Evolutionary conservation across 2,329 filamentous ascomycete genomes (phyloP).

Genomic region (Lachnellula subtilissima): DNA sequence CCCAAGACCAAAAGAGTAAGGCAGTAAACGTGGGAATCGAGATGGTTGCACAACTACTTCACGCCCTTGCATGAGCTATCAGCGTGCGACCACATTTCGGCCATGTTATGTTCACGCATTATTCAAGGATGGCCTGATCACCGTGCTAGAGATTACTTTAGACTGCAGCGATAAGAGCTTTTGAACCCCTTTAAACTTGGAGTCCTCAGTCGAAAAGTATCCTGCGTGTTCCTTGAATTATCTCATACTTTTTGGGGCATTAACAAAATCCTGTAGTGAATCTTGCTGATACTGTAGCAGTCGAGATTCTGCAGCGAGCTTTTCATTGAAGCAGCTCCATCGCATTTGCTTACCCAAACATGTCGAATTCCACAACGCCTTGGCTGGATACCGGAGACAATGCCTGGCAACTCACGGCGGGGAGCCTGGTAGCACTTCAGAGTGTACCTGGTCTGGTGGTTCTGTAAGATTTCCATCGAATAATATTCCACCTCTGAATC

Average conservation of each 20-base stretch:
- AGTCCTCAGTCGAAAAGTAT: not conserved
- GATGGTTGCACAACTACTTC: constrained; percentile 1
- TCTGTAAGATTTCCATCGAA: constrained; percentile 23
- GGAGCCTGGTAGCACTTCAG: constrained; percentile 44
- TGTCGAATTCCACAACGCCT: constrained; percentile 9
- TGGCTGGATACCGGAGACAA: constrained; percentile 44
- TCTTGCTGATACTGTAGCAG: not conserved
- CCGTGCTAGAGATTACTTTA: not conserved
- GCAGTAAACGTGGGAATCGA: not conserved
- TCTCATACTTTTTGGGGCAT: not conserved
- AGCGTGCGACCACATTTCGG: not conserved
- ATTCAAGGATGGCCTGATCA: constrained; percentile 12
- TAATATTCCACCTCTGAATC: not conserved
- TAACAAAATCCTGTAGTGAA: not conserved
- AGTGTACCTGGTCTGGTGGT: constrained; percentile 45
- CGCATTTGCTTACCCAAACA: not conserved
- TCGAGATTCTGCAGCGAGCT: not conserved
- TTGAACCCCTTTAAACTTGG: constrained; percentile 5
- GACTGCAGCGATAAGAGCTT: constrained; percentile 12
- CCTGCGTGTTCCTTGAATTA: not conserved
- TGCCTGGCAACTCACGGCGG: constrained; percentile 49
- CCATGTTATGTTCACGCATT: constrained; percentile 13
- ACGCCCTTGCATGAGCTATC: not conserved
- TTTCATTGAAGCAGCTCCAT: not conserved
- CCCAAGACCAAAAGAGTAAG: not conserved